Percentiles rank a stretch among this genome's conserved stretches.
phyloP scores from a whole-genome alignment of 306 rosid species.

The Cucurbita pepo region DNA sequence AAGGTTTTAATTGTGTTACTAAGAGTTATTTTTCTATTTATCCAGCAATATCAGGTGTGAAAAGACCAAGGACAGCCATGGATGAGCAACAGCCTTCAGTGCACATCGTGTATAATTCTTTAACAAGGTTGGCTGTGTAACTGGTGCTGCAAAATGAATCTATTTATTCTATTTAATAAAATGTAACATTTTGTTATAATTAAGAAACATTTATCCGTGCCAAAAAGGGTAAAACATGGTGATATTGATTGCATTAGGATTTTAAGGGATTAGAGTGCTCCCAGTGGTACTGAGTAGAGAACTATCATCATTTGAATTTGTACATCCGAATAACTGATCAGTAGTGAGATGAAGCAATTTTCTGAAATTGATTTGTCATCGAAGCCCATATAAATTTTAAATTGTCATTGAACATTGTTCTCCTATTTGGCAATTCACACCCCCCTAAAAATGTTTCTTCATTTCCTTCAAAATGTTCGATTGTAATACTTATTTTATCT shows the following conservation, averaged over 20 bases:
- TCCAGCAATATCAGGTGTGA: conserved; percentile 47
- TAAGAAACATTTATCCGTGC: not conserved
- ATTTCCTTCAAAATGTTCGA: not conserved
- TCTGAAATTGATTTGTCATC: not conserved
- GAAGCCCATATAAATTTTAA: not conserved
- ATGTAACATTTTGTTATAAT: not conserved
- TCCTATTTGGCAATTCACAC: not conserved
- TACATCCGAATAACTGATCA: not conserved
- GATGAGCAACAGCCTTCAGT: conserved; percentile 65
- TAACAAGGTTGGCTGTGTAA: conserved; percentile 54
- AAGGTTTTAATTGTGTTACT: not conserved
- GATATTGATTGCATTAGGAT: not conserved
- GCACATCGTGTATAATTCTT: conserved; percentile 40
- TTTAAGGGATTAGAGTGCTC: not conserved
- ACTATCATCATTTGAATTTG: not conserved
- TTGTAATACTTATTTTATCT: not conserved
- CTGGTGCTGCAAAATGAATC: not conserved
- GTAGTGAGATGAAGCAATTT: not conserved
- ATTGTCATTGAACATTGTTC: not conserved
- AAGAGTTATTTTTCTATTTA: not conserved
- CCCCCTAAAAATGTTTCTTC: not conserved
- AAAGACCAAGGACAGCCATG: conserved; percentile 39
- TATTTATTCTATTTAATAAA: not conserved
- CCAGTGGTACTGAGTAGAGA: not conserved
- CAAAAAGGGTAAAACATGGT: not conserved